Percentiles rank a stretch among this genome's conserved stretches.
Evolutionary conservation across 2,329 filamentous ascomycete genomes (phyloP).

Genomic region (Pseudocercospora crystallina): DNA sequence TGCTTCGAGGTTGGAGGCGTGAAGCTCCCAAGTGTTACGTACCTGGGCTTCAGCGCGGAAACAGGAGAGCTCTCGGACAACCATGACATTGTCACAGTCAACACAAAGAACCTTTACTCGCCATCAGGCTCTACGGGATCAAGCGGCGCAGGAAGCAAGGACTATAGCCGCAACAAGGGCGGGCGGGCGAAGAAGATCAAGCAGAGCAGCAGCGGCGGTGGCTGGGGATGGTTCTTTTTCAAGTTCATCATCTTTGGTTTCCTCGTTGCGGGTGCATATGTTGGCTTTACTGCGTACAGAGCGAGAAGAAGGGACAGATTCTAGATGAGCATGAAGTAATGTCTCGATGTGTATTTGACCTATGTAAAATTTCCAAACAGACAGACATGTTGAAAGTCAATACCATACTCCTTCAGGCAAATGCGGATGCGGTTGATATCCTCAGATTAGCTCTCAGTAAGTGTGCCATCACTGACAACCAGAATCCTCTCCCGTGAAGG

Average conservation of each 20-base stretch:
- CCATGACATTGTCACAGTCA: conserved; percentile 89
- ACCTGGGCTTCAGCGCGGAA: conserved; percentile 72
- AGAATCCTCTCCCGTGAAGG: conserved; percentile 11
- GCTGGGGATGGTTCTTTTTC: conserved; percentile 72
- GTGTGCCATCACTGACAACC: conserved; percentile 33
- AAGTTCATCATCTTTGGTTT: conserved; percentile 78
- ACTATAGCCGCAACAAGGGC: conserved; percentile 44
- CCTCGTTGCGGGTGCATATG: conserved; percentile 71
- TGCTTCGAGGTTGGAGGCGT: conserved; percentile 74
- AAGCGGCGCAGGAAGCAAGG: conserved; percentile 33
- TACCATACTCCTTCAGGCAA: not conserved
- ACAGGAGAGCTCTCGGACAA: conserved; percentile 96
- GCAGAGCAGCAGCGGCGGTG: conserved; percentile 48
- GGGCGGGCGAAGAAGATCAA: conserved; percentile 45
- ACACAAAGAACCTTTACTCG: conserved; percentile 85
- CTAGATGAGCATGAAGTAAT: conserved; percentile 24
- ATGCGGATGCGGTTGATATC: conserved; percentile 18
- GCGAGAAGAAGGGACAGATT: conserved; percentile 52
- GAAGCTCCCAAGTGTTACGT: conserved; percentile 72
- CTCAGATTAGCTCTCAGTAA: conserved; percentile 36
- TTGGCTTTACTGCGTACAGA: conserved; percentile 82
- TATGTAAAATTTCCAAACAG: conserved; percentile 7
- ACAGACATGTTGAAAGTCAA: not conserved
- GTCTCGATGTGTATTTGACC: conserved; percentile 1
- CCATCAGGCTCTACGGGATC: conserved; percentile 42